These are phyloP conservation scores for Beta vulgaris DNA, from an alignment of 148 eudicot genomes.

Conservation along the genomic window DNA sequence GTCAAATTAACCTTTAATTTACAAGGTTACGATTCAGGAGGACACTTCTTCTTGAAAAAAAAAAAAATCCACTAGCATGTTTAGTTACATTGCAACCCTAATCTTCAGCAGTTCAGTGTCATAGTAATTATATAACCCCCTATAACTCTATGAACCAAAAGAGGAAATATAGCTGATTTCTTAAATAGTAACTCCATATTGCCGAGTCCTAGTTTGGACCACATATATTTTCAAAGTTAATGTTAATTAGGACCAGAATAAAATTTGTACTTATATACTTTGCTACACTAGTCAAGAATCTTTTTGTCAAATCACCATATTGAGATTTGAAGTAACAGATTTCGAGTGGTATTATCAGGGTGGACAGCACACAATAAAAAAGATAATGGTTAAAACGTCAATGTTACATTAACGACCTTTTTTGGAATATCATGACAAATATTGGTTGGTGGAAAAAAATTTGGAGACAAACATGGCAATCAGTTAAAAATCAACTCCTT, in stretches of 20 bases:
- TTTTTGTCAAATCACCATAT: background rate
- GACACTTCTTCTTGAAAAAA: too few relatives aligned
- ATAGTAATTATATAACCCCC: too few relatives aligned
- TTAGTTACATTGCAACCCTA: too few relatives aligned
- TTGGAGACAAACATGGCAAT: slow-evolving; percentile 15
- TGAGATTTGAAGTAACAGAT: background rate
- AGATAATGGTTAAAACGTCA: background rate
- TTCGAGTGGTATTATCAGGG: background rate
- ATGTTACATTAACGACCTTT: background rate
- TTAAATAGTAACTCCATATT: background rate
- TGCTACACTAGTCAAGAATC: background rate
- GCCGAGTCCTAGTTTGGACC: background rate
- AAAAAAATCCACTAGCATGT: too few relatives aligned
- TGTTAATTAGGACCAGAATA: background rate
- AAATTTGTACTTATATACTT: background rate
- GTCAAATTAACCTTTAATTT: too few relatives aligned
- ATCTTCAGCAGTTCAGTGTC: too few relatives aligned
- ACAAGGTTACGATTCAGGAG: too few relatives aligned
- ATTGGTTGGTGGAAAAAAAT: background rate
- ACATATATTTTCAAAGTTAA: background rate
- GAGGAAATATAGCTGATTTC: too few relatives aligned
- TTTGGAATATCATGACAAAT: background rate
- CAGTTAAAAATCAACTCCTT: background rate
- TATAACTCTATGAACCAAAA: too few relatives aligned
- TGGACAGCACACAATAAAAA: background rate